Evolutionary conservation across 768 basidiomycete species (phyloP), one percentile per base, ranked within the genome.

Genomic region (Rhizopogon sp.): DNA sequence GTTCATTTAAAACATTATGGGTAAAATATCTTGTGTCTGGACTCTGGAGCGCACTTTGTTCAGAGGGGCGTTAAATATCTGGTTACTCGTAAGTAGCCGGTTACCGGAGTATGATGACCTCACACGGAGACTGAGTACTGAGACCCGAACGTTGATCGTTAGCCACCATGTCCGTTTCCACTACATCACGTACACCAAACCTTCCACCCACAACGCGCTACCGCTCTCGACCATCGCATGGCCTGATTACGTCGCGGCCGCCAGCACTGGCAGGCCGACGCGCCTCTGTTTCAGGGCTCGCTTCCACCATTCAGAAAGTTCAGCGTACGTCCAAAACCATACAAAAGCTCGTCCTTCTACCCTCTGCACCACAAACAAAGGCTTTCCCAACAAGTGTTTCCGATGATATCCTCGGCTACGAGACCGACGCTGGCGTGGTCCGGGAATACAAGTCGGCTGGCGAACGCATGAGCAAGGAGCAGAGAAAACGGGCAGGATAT

Each of bases 321-420:
- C 85, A 88, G 59, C 81, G 95, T 41, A 88, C 91, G 1, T 92
- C 91, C 13, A 98, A 97, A 73, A 93, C 89, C 0, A 88, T 87
- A 1, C 92, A 95, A 62, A 91, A 90, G 64, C 88, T 94, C 55
- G 93, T 98, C 13, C 78, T 91, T 16, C 80, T 98, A 6, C 94
- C 94, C 0, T 91, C 91, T 39, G 93, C 85, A 28, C 91, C 93
- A 1, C 94, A 98, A 68, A 91, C 92, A 0, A 84, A 82, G 54
- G 87, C 91, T 1, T 79, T 85, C 7, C 65, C 64, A 22, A 67
- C 66, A 8, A 45, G 54, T 3, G 60, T 58, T 1, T 63, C 56
- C 3, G 81, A 81, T 17, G 72, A 73, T 28, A 70, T 76, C 20
- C 74, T 76, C 3, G 86, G 82, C 9, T 81, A 84, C 60, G 85